phyloP scores from a whole-genome alignment of 176 grass and related monocot genomes.

The Aegilops tauschii region DNA sequence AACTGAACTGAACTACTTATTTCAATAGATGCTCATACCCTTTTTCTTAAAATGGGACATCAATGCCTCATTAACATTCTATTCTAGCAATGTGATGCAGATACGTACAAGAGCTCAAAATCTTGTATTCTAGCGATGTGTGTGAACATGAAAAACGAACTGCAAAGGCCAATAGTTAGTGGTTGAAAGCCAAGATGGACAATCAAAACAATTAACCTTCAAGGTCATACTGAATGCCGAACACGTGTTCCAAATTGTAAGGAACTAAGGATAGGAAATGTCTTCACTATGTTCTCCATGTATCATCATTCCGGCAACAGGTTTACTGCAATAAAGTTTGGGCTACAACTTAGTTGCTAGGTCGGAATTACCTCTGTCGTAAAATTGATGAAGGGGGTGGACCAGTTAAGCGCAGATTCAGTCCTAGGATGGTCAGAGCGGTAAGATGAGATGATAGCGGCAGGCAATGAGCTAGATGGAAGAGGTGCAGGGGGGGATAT shows the following conservation, averaged over 20 bases:
- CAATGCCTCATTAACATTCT: slow-evolving; percentile 16
- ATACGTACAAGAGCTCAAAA: background rate
- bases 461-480: no score
- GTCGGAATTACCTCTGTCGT: no score
- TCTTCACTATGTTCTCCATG: background rate
- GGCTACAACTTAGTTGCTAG: background rate
- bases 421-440: no score
- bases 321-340: slow-evolving; percentile 8
- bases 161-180: background rate
- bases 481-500: no score
- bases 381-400: no score
- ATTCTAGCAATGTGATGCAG: background rate
- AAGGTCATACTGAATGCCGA: background rate
- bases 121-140: background rate
- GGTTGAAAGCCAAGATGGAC: background rate
- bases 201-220: slow-evolving; percentile 2
- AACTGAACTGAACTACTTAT: background rate
- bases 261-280: background rate
- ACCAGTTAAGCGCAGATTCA: no score
- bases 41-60: slow-evolving; percentile 11
- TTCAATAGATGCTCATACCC: background rate
- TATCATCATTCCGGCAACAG: background rate
- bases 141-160: background rate
- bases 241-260: background rate
- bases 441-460: no score